Evolutionary conservation across 768 basidiomycete genomes (phyloP).

Genomic region (Leccinum arenicola): DNA sequence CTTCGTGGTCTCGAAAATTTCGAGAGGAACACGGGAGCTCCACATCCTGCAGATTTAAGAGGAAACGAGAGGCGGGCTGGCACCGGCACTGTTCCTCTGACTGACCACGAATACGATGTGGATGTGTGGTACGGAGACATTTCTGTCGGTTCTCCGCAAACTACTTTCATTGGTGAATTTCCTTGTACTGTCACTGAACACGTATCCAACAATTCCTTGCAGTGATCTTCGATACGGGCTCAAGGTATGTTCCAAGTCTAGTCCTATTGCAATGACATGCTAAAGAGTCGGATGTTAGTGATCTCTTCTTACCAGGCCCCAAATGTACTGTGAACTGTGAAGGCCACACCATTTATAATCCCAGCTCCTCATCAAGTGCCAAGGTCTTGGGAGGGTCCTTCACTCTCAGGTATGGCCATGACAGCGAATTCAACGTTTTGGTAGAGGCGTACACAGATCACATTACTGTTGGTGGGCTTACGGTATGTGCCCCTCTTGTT

Average conservation of each 20-base stretch:
- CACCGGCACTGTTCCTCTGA: background rate
- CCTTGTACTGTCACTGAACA: background rate
- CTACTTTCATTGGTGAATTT: background rate
- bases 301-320: slow-evolving; percentile 27
- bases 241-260: slow-evolving; percentile 4
- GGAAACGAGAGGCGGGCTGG: background rate
- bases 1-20: background rate
- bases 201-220: background rate
- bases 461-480: slow-evolving; percentile 7
- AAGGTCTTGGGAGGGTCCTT: slow-evolving; percentile 1
- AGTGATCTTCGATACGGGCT: background rate
- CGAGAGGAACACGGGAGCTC: slow-evolving; percentile 1
- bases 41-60: background rate
- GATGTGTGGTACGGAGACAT: slow-evolving; percentile 13
- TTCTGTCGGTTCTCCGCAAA: slow-evolving; percentile 1
- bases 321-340: slow-evolving; percentile 26
- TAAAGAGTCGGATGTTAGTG: slow-evolving; percentile 7
- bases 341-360: slow-evolving; percentile 32
- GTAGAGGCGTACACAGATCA: slow-evolving; percentile 13
- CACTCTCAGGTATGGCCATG: background rate
- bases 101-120: background rate
- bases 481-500: slow-evolving; percentile 1
- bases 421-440: background rate
- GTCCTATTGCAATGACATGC: background rate
- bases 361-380: slow-evolving; percentile 14